Evolutionary conservation across 495 filamentous ascomycete genomes (phyloP), one percentile per base, ranked within the genome.

Genomic region (Acidomyces sp.): DNA sequence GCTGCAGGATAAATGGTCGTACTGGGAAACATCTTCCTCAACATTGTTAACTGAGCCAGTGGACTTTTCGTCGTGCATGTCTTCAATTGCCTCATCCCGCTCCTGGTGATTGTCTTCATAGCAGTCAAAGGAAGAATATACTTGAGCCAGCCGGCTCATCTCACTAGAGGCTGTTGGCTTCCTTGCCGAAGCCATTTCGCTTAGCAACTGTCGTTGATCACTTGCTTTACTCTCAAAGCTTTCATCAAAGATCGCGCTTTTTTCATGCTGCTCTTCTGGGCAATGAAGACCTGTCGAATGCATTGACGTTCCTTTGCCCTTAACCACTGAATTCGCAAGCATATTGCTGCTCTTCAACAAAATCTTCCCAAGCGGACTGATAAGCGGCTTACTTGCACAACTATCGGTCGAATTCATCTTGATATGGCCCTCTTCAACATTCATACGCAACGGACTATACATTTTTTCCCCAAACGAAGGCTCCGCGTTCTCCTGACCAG

Each of bases 161-260:
- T 26, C 13, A 6, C 7, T 22, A 6, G 12, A 20, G 27, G 7
- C 12, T 37, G 17, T 23, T 9, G 5, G 35, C 35, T 24, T 11
- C 21, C 25, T 5, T 4, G 3, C 20, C 5, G 19, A 21, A 15
- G 10, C 17, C 30, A 42, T 39, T 35, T 51, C 48, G 12, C 12
- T 16, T 1, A 51, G 33, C n/a, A 51, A 17, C 38, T 51, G 48
- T 10, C 48, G 37, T 34, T 51, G 48, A 37, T 51, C 43, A 23
- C 31, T 37, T 6, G 43, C 48, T 22, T 51, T 51, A 34, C 48
- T 51, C 21, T 13, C 18, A 15, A 43, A 46, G 28, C 47, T 50
- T 11, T 24, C 43, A n/a, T 28, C 31, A 4, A 17, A 18, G 6
- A 27, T 34, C n/a, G 24, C 19, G 2, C 11, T 17, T 15, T 10